A percentile compares a stretch with the other conserved stretches of the same genome.
Evolutionary conservation across 305 asterid species (phyloP).

Genomic region (Nicotiana rustica): DNA sequence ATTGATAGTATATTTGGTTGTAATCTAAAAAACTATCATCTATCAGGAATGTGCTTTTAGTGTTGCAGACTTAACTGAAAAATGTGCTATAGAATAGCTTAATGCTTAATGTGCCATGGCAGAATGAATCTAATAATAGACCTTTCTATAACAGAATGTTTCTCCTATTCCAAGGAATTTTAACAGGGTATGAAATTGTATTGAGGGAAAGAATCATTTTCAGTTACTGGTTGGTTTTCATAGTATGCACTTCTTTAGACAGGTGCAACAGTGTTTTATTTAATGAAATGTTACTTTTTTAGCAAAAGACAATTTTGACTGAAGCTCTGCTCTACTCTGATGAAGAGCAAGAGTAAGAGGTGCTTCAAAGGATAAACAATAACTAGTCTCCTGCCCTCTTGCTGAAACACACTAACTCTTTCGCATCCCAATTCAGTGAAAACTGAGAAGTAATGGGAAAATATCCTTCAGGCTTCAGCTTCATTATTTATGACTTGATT

Average conservation of each 20-base stretch:
- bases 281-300: constrained; percentile 29
- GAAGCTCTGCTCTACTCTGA: not conserved
- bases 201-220: constrained; percentile 15
- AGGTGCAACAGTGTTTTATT: constrained; percentile 17
- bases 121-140: constrained; percentile 9
- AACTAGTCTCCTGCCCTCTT: not conserved
- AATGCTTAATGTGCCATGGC: constrained; percentile 1
- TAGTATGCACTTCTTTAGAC: constrained; percentile 9
- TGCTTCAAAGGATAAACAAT: not conserved
- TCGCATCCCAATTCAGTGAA: not conserved
- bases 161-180: constrained; percentile 30
- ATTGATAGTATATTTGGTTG: not conserved
- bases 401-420: not conserved
- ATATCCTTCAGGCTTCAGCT: not conserved
- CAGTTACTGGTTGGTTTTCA: constrained; percentile 17
- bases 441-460: not conserved
- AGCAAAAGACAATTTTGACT: not conserved
- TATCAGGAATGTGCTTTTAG: constrained; percentile 16
- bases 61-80: not conserved
- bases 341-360: not conserved
- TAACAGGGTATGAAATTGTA: constrained; percentile 18
- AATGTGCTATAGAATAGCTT: constrained; percentile 15
- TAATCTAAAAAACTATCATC: constrained; percentile 19
- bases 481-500: constrained; percentile 22
- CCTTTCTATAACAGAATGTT: constrained; percentile 27